Base-by-base conservation (phyloP, 345 rosid genomes). In the Salix caprea region DNA sequence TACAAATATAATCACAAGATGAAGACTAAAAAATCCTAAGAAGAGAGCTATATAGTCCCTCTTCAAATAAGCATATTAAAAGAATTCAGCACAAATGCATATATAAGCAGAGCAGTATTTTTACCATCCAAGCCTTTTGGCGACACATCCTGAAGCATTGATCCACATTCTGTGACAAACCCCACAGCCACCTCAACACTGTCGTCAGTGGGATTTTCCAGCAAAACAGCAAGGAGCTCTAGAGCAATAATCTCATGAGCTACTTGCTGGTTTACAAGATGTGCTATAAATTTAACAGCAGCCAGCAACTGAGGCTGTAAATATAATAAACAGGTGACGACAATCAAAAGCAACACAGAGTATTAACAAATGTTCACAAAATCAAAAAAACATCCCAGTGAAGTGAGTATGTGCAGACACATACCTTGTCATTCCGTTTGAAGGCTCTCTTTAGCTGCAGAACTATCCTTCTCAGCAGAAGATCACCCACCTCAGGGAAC, bases 121-220 rank as follows among this genome's bases (percentile, higher is more conserved):
- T 62, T 80, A 93, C 97, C 97, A 81, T 92, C 88, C 69, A 92
- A 78, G 80, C 97, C 98, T 88, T 86, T 96, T 18, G 98, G 97
- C 65, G 97, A 86, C 74, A 91, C 84, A 75, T 93, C 98, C 83
- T 91, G 98, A 74, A 93, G 96, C 80, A 92, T 84, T 2, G 98
- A 93, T 72, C 99, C 99, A 86, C 97, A 89, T 65, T 96, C 97
- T 0, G 90, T 92, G 14, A 93, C 92, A 52, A 96, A 92, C 12
- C 98, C 99, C 70, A 90, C 96, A 76, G 97, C 98, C 21, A 96
- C 99, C 84, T 93, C 99, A 23, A 96, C 99, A 77, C 97, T 96
- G 79, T 96, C 97, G 76, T 92, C 98, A 4, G 93, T 89, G 42
- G 97, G 98, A 70, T 86, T 83, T 82, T 85, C 94, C 65, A 93